Conservation (phyloP, 2,329 filamentous ascomycete species). For the Clathrospora elynae region DNA sequence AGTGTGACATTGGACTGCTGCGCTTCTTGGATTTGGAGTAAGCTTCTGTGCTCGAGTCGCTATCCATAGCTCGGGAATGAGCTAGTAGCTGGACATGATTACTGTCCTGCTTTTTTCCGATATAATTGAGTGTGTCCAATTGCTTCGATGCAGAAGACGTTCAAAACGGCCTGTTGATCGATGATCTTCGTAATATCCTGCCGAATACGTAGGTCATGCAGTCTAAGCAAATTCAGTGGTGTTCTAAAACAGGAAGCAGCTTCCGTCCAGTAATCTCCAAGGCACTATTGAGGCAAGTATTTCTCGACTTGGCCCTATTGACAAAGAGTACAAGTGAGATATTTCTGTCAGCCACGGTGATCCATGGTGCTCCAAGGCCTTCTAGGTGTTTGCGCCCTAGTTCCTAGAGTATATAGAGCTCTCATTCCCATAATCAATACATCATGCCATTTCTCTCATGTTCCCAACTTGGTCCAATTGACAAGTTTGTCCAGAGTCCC, state of each 20-base stretch:
- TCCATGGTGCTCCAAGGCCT: background rate
- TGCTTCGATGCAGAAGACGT: background rate
- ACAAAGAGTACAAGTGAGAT: no score
- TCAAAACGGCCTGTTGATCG: background rate
- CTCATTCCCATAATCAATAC: background rate
- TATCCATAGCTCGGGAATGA: background rate
- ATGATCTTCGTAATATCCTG: constrained; percentile 1
- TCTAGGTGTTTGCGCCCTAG: no score
- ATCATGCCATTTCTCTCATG: background rate
- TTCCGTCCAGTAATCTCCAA: background rate
- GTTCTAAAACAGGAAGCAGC: background rate
- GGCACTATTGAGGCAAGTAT: background rate
- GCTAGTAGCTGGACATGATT: background rate
- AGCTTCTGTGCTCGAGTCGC: background rate
- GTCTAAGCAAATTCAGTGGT: background rate
- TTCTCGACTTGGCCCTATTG: background rate
- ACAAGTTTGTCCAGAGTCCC: background rate
- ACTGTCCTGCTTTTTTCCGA: background rate
- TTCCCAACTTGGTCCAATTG: no score
- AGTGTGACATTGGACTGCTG: background rate
- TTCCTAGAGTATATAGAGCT: background rate
- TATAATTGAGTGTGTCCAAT: background rate
- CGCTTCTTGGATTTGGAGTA: background rate
- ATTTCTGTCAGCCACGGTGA: background rate
- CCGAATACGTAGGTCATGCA: constrained; percentile 1